Evolutionary conservation across 208 protist genomes (phyloP).

Genomic region (Herpetomonas tarakana): DNA sequence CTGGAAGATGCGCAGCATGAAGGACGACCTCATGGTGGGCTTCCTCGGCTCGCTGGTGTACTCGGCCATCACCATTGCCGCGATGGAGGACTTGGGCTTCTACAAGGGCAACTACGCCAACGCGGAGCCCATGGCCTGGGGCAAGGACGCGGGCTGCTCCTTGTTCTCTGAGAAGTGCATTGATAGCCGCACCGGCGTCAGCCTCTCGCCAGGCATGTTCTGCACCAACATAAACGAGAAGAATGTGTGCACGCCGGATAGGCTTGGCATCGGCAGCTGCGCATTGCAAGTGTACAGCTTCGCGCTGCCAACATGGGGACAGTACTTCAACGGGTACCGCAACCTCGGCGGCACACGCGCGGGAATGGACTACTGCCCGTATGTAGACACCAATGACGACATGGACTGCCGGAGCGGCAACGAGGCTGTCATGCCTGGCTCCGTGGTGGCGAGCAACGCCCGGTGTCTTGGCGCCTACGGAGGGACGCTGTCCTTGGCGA

Average conservation of each 20-base stretch:
- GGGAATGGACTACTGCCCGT: conserved; percentile 9
- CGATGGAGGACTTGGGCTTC: conserved; percentile 56
- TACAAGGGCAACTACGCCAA: conserved; percentile 47
- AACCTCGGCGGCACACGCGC: not conserved
- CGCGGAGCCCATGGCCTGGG: conserved; percentile 53
- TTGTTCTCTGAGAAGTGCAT: conserved; percentile 25
- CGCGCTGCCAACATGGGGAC: not conserved
- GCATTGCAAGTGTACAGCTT: not conserved
- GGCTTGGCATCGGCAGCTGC: conserved; percentile 19
- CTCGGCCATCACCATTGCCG: conserved; percentile 53
- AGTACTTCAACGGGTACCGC: conserved; percentile 5
- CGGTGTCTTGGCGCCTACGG: not conserved
- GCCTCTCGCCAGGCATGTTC: conserved; percentile 27
- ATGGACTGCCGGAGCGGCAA: too few species aligned
- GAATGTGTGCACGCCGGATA: conserved; percentile 26
- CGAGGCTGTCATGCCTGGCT: conserved; percentile 2
- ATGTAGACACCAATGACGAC: conserved; percentile 3
- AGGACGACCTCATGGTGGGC: conserved; percentile 66
- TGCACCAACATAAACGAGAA: conserved; percentile 5
- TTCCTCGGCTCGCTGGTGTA: conserved; percentile 18
- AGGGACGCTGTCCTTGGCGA: not conserved
- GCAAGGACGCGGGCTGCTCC: conserved; percentile 35
- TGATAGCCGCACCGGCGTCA: conserved; percentile 6
- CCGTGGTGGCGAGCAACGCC: not conserved
- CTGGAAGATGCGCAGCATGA: conserved; percentile 58